Base-by-base conservation (phyloP, 106 monocot genomes). In the Phalaenopsis aphrodite region DNA sequence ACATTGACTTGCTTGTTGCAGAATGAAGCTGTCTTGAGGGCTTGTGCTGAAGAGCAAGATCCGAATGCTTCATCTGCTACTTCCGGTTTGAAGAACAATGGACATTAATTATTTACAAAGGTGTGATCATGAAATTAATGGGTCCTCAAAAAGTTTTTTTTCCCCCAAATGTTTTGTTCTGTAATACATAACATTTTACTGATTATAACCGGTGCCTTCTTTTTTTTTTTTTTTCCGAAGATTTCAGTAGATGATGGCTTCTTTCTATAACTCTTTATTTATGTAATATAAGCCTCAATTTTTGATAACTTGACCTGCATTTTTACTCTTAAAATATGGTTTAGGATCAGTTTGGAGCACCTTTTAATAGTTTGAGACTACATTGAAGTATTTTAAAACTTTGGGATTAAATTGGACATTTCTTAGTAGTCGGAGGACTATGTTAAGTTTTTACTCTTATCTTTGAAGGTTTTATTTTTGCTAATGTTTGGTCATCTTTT, bases 11-110 rank as follows among this genome's bases (percentile, higher is more conserved):
- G 4, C 47, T 52, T 76, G 49, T 49, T 76, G 21, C 49, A 76
- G 76, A 76, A 76, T 76, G 76, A 76, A 49, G 49, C 76, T 17
- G 76, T 76, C 49, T 76, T 76, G 76, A 49, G 76, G 76, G 76
- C 76, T 30, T 76, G 76, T 76, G 76, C 76, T 76, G 76, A 76
- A 76, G 49, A 76, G 11, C 76, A 48, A 48, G 18, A 48, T 14
- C n/a, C 23, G 24, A 76, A 76, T 14, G 9, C 47, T 76, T 76
- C 76, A 45, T 36, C 41, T 41, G 71, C 4, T 71, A 19, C 74
- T 45, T 43, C 41, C 42, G 43, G 19, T 36, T 1, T 69, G 69
- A 69, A 38, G 69, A 65, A 10, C 8, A 24, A 41, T 69, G 69
- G 39, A 14, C 69, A 69, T 9, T 39, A 69, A 69, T 1, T 38